A percentile compares a stretch with the other conserved stretches of the same genome.
Conservation (phyloP, 805 yeast genomes). For the Cyberlindnera misumaiensis region DNA sequence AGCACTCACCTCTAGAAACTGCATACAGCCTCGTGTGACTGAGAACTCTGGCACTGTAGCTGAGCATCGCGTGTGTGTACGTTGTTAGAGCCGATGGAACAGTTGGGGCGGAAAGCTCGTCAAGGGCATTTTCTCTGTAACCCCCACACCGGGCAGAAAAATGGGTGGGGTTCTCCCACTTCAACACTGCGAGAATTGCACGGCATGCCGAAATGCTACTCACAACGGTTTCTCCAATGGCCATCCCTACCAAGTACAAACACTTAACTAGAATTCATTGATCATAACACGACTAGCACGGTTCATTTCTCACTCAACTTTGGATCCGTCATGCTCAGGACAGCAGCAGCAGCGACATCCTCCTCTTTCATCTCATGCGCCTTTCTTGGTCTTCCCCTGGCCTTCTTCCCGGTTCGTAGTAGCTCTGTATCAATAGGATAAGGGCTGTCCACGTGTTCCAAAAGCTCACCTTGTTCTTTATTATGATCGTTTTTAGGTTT, state of each 20-base stretch:
- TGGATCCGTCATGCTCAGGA: conserved; percentile 1
- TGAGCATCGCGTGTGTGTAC: conserved; percentile 7
- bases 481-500: neutral
- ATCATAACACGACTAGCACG: too few relatives aligned
- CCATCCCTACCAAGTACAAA: too few relatives aligned
- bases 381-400: conserved; percentile 17
- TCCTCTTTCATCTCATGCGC: neutral
- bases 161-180: too few relatives aligned
- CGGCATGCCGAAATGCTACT: too few relatives aligned
- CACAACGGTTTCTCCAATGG: too few relatives aligned
- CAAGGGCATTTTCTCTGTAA: too few relatives aligned
- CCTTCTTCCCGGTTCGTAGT: conserved; percentile 1
- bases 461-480: neutral
- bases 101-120: too few relatives aligned
- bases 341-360: conserved; percentile 10
- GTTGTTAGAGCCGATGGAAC: neutral
- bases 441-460: neutral
- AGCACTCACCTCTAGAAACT: conserved; percentile 6
- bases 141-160: too few relatives aligned
- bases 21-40: neutral
- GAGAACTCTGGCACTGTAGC: conserved; percentile 2
- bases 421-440: conserved; percentile 9
- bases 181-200: too few relatives aligned
- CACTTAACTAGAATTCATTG: too few relatives aligned
- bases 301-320: neutral